Evolutionary conservation across 805 yeast genomes (phyloP).

Genomic region (Suhomyces sp.): DNA sequence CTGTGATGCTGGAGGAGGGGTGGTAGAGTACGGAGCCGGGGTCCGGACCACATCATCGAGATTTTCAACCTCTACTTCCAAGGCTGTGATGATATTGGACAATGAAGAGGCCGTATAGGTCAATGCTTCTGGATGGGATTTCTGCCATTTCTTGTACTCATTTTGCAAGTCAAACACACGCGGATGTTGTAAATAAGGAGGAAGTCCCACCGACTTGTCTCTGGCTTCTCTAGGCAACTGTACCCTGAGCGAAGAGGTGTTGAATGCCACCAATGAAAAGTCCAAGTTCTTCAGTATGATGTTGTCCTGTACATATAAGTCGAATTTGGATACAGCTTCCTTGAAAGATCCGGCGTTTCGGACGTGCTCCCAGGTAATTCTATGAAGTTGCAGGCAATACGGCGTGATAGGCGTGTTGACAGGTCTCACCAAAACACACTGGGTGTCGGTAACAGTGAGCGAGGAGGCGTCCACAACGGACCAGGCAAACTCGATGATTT

Average conservation of each 20-base stretch:
- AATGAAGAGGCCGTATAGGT: conserved; percentile 33
- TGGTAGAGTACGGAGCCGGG: conserved; percentile 6
- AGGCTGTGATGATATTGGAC: conserved; percentile 45
- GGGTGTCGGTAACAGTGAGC: conserved; percentile 41
- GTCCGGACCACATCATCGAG: conserved; percentile 6
- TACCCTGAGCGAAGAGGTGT: conserved; percentile 71
- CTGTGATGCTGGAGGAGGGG: conserved; percentile 7
- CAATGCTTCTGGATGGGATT: conserved; percentile 50
- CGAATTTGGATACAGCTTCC: conserved; percentile 59
- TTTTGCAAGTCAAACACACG: conserved; percentile 69
- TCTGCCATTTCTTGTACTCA: conserved; percentile 73
- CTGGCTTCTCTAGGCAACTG: conserved; percentile 78
- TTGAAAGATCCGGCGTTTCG: conserved; percentile 56
- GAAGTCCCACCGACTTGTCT: conserved; percentile 69
- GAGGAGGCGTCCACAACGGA: conserved; percentile 53
- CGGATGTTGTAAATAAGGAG: conserved; percentile 73
- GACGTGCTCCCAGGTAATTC: conserved; percentile 61
- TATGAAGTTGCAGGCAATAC: conserved; percentile 48
- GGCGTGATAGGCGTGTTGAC: conserved; percentile 65
- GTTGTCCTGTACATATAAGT: conserved; percentile 45
- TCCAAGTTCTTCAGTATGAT: conserved; percentile 43
- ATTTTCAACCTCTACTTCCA: conserved; percentile 37
- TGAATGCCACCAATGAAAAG: conserved; percentile 64
- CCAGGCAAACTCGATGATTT: conserved; percentile 69
- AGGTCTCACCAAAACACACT: conserved; percentile 55